phyloP scores from a whole-genome alignment of 306 rosid species.

The Mimosa bimucronata region DNA sequence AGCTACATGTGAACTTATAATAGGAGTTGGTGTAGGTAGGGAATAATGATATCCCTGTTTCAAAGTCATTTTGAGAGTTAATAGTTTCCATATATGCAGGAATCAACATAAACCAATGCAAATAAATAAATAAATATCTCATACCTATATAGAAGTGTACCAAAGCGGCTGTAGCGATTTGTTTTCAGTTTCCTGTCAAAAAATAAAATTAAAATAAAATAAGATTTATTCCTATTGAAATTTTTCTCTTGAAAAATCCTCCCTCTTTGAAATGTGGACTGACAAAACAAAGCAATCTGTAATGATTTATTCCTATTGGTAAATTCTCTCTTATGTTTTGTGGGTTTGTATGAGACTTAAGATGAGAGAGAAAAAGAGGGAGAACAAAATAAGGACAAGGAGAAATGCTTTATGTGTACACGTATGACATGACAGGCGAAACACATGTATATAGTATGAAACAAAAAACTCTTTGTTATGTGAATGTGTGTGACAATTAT shows the following conservation, averaged over 20 bases:
- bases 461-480: background rate
- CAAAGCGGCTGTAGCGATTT: conserved; percentile 30
- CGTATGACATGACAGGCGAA: conserved; percentile 27
- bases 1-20: conserved; percentile 27
- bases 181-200: conserved; percentile 35
- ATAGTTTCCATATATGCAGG: conserved; percentile 10
- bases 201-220: background rate
- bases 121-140: conserved; percentile 11
- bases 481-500: too few relatives aligned
- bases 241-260: too few relatives aligned
- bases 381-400: conserved; percentile 31
- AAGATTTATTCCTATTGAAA: too few relatives aligned
- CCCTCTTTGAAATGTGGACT: too few relatives aligned
- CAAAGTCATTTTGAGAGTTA: conserved; percentile 19
- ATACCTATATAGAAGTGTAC: conserved; percentile 45
- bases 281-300: conserved; percentile 56
- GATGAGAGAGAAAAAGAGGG: conserved; percentile 22
- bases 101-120: conserved; percentile 20
- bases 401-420: conserved; percentile 16
- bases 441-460: background rate
- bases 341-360: conserved; percentile 33
- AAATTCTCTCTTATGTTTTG: conserved; percentile 44
- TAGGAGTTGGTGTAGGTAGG: conserved; percentile 28
- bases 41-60: conserved; percentile 39
- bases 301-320: conserved; percentile 59